Evolutionary conservation across 176 grass and related monocot genomes (phyloP).

Genomic region (Pharus latifolius): DNA sequence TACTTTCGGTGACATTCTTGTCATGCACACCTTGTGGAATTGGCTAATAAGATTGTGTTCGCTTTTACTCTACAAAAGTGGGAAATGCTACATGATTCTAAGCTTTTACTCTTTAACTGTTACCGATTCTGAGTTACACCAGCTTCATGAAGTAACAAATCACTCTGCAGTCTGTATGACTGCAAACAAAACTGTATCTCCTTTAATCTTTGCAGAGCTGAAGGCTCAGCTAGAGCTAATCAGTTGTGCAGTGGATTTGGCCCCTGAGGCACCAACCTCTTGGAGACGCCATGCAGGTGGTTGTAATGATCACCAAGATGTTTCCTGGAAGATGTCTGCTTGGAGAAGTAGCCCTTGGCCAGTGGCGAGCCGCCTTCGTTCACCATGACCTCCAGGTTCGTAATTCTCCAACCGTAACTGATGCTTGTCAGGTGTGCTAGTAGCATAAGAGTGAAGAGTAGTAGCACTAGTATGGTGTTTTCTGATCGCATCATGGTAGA

Average conservation of each 20-base stretch:
- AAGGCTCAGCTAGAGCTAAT: neutral
- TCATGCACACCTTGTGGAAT: neutral
- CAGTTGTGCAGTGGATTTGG: conserved; percentile 87
- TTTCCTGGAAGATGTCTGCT: neutral
- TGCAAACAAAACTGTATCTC: neutral
- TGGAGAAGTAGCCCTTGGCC: neutral
- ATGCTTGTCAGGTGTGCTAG: neutral
- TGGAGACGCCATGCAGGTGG: conserved; percentile 31
- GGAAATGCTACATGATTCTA: neutral
- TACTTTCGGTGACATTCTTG: neutral
- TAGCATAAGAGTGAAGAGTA: conserved; percentile 29
- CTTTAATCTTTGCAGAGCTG: neutral
- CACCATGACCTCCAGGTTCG: neutral
- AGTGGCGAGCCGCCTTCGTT: neutral
- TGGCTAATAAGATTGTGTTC: neutral
- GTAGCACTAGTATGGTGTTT: neutral
- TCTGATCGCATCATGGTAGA: conserved; percentile 28
- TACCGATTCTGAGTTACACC: neutral
- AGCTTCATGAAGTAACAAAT: neutral
- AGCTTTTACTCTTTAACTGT: neutral
- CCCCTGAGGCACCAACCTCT: conserved; percentile 64
- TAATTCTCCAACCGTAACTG: conserved; percentile 15
- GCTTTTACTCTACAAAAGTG: neutral
- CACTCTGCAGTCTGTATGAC: neutral
- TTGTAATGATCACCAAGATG: neutral